A percentile compares a stretch with the other conserved stretches of the same genome.
phyloP scores from a whole-genome alignment of 495 filamentous ascomycete genomes.

The Friedmanniomyces endolithicus region DNA sequence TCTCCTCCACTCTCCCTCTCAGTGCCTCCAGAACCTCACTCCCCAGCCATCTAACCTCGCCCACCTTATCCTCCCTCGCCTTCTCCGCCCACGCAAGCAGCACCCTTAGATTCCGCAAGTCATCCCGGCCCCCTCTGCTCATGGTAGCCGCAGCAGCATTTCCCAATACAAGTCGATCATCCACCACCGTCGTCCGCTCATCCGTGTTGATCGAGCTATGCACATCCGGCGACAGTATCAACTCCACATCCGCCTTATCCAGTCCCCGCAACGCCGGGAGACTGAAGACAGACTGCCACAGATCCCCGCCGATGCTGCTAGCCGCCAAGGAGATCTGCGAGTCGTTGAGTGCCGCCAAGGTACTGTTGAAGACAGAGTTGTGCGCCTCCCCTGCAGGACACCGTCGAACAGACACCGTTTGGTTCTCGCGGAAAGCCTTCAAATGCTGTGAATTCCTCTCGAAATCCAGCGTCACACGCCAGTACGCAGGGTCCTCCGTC shows the following conservation, averaged over 20 bases:
- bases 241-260: slow-evolving; percentile 61
- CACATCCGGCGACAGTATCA: slow-evolving; percentile 53
- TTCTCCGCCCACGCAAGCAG: slow-evolving; percentile 73
- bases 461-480: slow-evolving; percentile 77
- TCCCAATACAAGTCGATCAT: slow-evolving; percentile 61
- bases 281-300: slow-evolving; percentile 70
- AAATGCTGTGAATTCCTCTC: slow-evolving; percentile 48
- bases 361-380: slow-evolving; percentile 59
- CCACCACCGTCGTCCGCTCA: slow-evolving; percentile 54
- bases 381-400: slow-evolving; percentile 55
- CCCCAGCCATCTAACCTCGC: slow-evolving; percentile 31
- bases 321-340: slow-evolving; percentile 14
- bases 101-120: slow-evolving; percentile 59
- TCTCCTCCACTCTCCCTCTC: slow-evolving; percentile 34
- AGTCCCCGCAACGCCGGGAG: slow-evolving; percentile 44
- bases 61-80: slow-evolving; percentile 27
- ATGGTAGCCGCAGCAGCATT: slow-evolving; percentile 36
- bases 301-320: slow-evolving; percentile 3
- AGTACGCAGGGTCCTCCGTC: slow-evolving; percentile 61
- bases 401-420: slow-evolving; percentile 71
- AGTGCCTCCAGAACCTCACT: slow-evolving; percentile 27
- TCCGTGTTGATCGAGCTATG: slow-evolving; percentile 21
- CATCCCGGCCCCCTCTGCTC: slow-evolving; percentile 47
- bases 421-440: slow-evolving; percentile 59
- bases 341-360: slow-evolving; percentile 37